Base-by-base conservation (phyloP, 768 basidiomycete genomes). In the Cystobasidium onofrii region DNA sequence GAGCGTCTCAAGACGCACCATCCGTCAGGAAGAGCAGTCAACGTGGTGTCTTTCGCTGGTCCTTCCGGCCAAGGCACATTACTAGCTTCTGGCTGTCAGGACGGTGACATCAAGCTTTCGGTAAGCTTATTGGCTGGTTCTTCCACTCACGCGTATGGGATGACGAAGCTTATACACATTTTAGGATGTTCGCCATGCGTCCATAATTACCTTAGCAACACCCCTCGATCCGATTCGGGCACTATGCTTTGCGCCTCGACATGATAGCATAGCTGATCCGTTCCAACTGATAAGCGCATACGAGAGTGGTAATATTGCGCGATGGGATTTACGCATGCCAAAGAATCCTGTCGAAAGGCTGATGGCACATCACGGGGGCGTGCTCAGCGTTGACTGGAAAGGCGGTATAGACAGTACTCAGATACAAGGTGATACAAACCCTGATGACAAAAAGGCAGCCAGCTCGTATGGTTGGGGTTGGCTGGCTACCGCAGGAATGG, bases 331-430 rank as follows among this genome's bases (percentile, higher is more conserved):
- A 20, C 52, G 69, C 25, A 36, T 34, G 31, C 69, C 69, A n/a
- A 71, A 71, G 31, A 55, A 71, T 55, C 69, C 69, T 13, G 50
- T 71, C 6, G 69, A 71, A 17, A 23, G 55, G 27, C 33, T 71
- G 10, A 34, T 71, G 33, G 54, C 69, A 17, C 69, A 71, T 60
- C 69, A 71, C 12, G 69, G 69, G 12, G 69, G 69, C 31, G 69
- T 60, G 55, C 69, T 71, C 4, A 71, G 54, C n/a, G 33, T 71
- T 15, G 69, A 71, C 39, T 71, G 69, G 69, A 71, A 60, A 60
- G 69, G 69, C 13, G 20, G 54, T n/a, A 60, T 25, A 29, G 54
- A 46, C 4, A 44, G 7, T 25, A n/a, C 55, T 9, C 46, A 60
- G 12, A 29, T 25, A 20, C 52, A 31, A 1, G 36, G 27, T 23